Conservation (phyloP, 129 eudicot genomes). For the Lonicera japonica region DNA sequence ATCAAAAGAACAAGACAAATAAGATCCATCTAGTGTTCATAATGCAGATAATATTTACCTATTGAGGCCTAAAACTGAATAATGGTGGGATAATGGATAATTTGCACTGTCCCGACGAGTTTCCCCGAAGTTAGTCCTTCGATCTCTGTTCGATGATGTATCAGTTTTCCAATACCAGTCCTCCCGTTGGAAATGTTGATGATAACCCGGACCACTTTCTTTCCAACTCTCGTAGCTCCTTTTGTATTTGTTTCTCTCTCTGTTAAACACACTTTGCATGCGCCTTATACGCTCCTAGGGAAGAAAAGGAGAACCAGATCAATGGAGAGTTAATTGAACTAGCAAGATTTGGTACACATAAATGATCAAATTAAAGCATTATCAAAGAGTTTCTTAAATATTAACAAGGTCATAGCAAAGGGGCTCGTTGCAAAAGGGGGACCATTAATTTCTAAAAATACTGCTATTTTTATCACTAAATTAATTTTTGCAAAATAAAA, state of each 20-base stretch:
- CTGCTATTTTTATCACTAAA: too few species aligned
- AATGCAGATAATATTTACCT: conserved; percentile 30
- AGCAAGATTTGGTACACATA: neutral
- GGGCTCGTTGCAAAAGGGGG: too few species aligned
- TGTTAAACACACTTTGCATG: conserved; percentile 89
- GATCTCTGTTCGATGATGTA: conserved; percentile 52
- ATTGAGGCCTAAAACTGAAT: conserved; percentile 87
- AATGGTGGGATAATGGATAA: conserved; percentile 72
- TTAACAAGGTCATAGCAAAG: too few species aligned
- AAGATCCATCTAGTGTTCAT: neutral
- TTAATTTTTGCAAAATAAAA: too few species aligned
- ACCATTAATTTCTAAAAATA: too few species aligned
- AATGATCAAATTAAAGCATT: neutral
- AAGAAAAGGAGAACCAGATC: neutral
- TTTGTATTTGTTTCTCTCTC: conserved; percentile 66
- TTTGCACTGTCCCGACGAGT: conserved; percentile 34
- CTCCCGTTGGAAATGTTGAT: conserved; percentile 85
- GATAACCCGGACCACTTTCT: conserved; percentile 54
- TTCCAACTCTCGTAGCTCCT: conserved; percentile 77
- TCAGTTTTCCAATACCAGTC: conserved; percentile 95
- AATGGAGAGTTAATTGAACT: neutral
- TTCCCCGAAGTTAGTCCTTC: conserved; percentile 35
- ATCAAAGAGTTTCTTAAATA: neutral
- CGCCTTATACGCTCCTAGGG: conserved; percentile 80
- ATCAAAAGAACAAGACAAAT: neutral